These are phyloP conservation scores for Pilobolus umbonatus DNA, from an alignment of 192 early-diverging fungal species.

Conservation along the genomic window DNA sequence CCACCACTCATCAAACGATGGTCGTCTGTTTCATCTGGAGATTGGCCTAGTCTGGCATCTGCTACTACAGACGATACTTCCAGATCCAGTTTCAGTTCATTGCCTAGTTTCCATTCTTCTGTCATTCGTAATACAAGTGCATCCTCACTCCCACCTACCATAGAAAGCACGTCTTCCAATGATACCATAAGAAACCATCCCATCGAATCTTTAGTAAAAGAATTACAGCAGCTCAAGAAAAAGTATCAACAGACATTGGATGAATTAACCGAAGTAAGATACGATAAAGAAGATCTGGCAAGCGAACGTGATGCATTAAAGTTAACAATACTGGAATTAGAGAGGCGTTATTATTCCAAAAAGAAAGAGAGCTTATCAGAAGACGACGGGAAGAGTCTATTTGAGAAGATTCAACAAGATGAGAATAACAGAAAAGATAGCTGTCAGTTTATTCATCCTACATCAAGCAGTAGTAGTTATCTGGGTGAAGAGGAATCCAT, in stretches of 20 bases:
- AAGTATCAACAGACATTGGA: neutral
- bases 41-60: neutral
- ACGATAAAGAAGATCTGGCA: conserved; percentile 44
- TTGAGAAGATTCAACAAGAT: too few relatives aligned
- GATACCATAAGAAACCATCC: neutral
- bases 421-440: too few relatives aligned
- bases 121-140: neutral
- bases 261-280: conserved; percentile 44
- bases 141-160: conserved; percentile 2
- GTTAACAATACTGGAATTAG: conserved; percentile 26
- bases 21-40: conserved; percentile 12
- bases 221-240: neutral
- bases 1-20: conserved; percentile 5
- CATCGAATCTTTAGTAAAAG: neutral
- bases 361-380: neutral
- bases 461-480: neutral
- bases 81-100: conserved; percentile 4
- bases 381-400: too few relatives aligned
- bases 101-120: neutral
- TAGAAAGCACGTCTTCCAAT: neutral
- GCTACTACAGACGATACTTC: neutral
- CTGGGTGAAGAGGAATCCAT: neutral
- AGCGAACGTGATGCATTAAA: conserved; percentile 54
- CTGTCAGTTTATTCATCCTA: too few relatives aligned
- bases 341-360: conserved; percentile 5